Evolutionary conservation across 1,284 basidiomycete species (phyloP).

Genomic region (Athelia psychrophila): DNA sequence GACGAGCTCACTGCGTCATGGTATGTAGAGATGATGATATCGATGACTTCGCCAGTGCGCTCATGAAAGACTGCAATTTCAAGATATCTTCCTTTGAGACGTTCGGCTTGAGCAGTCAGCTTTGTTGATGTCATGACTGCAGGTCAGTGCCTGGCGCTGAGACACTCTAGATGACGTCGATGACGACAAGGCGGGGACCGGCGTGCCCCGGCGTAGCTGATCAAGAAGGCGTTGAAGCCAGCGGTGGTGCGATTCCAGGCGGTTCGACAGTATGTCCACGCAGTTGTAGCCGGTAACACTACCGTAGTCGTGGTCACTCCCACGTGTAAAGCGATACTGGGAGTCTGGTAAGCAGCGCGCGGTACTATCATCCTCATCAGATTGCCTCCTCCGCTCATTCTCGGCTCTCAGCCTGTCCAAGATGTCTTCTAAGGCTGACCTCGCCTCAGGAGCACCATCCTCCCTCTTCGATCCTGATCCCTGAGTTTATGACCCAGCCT

Average conservation of each 20-base stretch:
- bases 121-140: slow-evolving; percentile 99
- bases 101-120: slow-evolving; percentile 99
- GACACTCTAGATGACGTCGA: slow-evolving; percentile 99
- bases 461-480: slow-evolving; percentile 24
- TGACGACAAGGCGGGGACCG: slow-evolving; percentile 97
- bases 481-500: slow-evolving; percentile 47
- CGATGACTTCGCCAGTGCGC: slow-evolving; percentile 97
- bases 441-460: background rate
- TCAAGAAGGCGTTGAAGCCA: too few relatives aligned
- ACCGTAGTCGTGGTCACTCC: too few relatives aligned
- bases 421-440: background rate
- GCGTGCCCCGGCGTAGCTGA: too few relatives aligned
- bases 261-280: too few relatives aligned
- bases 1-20: slow-evolving; percentile 74
- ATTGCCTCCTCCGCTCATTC: background rate
- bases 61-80: slow-evolving; percentile 98
- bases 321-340: too few relatives aligned
- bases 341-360: too few relatives aligned
- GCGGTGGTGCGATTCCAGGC: too few relatives aligned
- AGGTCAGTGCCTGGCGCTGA: slow-evolving; percentile 95
- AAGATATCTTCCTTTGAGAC: slow-evolving; percentile 96
- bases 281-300: too few relatives aligned
- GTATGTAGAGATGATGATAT: slow-evolving; percentile 99
- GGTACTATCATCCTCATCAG: too few relatives aligned
- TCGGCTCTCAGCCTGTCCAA: background rate